These are phyloP conservation scores for Vigna nakashimae DNA, from an alignment of 306 rosid genomes.

Conservation along the genomic window DNA sequence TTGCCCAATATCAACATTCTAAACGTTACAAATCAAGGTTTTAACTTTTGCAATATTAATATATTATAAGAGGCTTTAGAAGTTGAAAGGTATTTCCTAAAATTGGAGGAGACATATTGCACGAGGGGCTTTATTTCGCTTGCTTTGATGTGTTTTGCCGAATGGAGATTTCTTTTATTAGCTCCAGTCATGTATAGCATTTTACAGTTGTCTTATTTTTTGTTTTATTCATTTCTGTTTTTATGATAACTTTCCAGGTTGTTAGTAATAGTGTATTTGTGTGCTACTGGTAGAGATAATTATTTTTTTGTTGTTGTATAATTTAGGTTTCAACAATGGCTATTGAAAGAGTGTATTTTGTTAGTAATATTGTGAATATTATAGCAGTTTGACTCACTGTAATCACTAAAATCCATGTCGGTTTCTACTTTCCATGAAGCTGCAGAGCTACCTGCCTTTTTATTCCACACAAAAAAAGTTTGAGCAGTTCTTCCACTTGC, in stretches of 20 bases:
- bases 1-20: too few species aligned
- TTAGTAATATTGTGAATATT: too few species aligned
- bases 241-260: slow-evolving; percentile 17
- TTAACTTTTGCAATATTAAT: too few species aligned
- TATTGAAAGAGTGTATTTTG: too few species aligned
- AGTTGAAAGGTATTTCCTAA: background rate
- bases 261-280: background rate
- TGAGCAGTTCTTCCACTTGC: too few species aligned
- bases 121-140: background rate
- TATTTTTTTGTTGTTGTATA: slow-evolving; percentile 23
- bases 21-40: too few species aligned
- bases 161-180: slow-evolving; percentile 16
- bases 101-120: background rate
- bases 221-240: slow-evolving; percentile 25
- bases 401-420: background rate
- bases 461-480: background rate
- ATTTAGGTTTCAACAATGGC: slow-evolving; percentile 73
- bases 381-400: too few species aligned
- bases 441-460: background rate
- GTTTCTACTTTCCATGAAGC: background rate
- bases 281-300: slow-evolving; percentile 21
- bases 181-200: background rate
- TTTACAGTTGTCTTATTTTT: slow-evolving; percentile 7
- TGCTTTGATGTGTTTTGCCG: background rate
- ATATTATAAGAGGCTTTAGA: background rate